Evolutionary conservation across 2,329 filamentous ascomycete genomes (phyloP), one percentile per base, ranked within the genome.

Genomic region (Verticillium isaacii): DNA sequence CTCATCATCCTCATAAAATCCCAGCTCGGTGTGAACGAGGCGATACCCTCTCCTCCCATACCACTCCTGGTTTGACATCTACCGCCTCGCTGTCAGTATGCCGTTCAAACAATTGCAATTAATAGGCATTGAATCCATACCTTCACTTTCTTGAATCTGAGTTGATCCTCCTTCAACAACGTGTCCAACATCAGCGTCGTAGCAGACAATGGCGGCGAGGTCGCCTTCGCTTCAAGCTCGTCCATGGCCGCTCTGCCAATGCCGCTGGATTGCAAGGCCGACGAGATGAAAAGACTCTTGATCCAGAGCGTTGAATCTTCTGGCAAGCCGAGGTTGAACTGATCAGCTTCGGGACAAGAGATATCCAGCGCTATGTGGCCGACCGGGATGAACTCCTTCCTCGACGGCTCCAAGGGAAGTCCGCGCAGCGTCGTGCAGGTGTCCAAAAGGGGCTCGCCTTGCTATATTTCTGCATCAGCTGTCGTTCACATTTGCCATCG

Each of bases 291-390:
- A 9, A 73, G 68, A 0, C 65, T 72, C 57, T 73, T 73, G 54
- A 73, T 73, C 71, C 71, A 73, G 57, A 69, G 72, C 8, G 70
- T 39, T 2, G 59, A 58, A 1, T 68, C 61, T 0, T 52, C 29
- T 0, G 70, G 68, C 3, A 73, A 60, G 1, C 69, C 64, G 0
- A 73, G 58, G 0, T 57, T 19, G 3, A 71, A 61, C 1, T 37
- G 0, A 55, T 29, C 54, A 0, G 64, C 58, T 3, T 66, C 58
- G 1, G 60, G 36, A 12, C 68, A 63, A 25, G 66, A 62, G 3
- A 55, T 62, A 61, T 71, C 69, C 3, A 75, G 66, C 1, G 70
- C 67, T 36, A 74, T 71, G 55, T 75, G 73, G 6, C 72, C 72
- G 32, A 75, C 63, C 0, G 73, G 72, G 7, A 68, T 52, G 50